These are phyloP conservation scores for Exutisphaerella laricina DNA, from an alignment of 2,329 filamentous ascomycete genomes.

Conservation along the genomic window DNA sequence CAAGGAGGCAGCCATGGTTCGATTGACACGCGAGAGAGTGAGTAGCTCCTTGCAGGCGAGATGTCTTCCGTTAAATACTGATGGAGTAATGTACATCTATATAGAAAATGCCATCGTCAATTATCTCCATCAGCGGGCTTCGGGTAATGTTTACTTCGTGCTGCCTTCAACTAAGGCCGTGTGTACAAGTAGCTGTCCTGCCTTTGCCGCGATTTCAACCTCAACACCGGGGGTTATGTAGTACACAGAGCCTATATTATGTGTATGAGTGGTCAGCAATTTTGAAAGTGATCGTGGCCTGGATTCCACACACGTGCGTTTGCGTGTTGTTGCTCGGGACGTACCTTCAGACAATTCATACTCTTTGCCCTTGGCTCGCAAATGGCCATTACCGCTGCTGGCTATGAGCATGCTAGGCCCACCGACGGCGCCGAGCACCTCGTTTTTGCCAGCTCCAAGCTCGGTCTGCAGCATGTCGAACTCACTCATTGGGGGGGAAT, in stretches of 20 bases:
- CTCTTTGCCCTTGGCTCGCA: conserved; percentile 51
- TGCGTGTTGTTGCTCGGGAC: too few species aligned
- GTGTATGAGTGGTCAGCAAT: too few species aligned
- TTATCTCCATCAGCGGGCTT: too few species aligned
- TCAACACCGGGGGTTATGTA: conserved; percentile 58
- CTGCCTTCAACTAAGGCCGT: conserved; percentile 41
- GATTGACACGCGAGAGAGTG: too few species aligned
- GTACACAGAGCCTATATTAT: conserved; percentile 53
- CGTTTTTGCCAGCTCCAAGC: conserved; percentile 53
- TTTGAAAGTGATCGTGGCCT: too few species aligned
- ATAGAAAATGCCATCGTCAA: too few species aligned
- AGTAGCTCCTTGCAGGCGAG: too few species aligned
- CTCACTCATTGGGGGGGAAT: conserved; percentile 63
- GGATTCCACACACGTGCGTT: too few species aligned
- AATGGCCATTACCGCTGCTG: conserved; percentile 52
- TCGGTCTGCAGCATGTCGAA: conserved; percentile 62
- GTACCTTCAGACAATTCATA: conserved; percentile 51
- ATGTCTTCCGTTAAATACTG: too few species aligned
- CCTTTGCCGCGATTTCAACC: conserved; percentile 40
- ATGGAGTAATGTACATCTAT: too few species aligned
- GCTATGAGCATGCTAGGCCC: conserved; percentile 62
- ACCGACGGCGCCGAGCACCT: conserved; percentile 50
- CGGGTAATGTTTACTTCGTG: conserved; percentile 17
- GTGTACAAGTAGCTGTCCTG: conserved; percentile 43
- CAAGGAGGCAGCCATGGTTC: too few species aligned